phyloP scores from a whole-genome alignment of 257 asterid genomes.

The Rhazya stricta region DNA sequence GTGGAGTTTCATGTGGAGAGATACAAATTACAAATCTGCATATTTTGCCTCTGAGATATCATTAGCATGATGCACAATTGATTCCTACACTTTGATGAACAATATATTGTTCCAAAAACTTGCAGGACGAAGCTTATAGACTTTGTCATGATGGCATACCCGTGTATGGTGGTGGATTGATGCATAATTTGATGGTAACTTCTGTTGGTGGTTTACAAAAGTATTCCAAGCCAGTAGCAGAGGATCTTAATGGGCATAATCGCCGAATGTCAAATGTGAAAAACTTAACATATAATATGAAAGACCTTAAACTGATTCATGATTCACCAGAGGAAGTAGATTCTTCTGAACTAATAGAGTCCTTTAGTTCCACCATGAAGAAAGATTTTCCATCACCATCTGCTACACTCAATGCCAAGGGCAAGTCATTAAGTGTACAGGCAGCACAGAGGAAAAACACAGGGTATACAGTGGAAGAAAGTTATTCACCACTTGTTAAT shows the following conservation, averaged over 20 bases:
- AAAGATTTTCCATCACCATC: neutral
- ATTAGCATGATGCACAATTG: neutral
- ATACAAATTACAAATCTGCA: neutral
- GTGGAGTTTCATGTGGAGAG: neutral
- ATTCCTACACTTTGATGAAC: neutral
- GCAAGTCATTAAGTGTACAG: neutral
- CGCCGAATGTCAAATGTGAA: neutral
- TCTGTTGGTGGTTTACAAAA: neutral
- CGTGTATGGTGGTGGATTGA: neutral
- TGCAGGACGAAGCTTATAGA: slow-evolving; percentile 4
- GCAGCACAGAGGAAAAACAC: slow-evolving; percentile 3
- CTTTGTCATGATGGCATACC: neutral
- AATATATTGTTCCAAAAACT: neutral
- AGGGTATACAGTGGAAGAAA: neutral
- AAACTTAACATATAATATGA: neutral
- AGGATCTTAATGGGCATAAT: neutral
- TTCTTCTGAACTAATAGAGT: neutral
- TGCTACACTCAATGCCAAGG: neutral
- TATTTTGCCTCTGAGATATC: neutral
- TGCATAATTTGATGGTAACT: neutral
- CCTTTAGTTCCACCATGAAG: neutral
- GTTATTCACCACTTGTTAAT: neutral
- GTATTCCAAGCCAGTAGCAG: neutral
- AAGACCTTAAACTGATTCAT: neutral
- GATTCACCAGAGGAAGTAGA: neutral